These are phyloP conservation scores for Malus fusca DNA, from an alignment of 306 rosid species.

Conservation along the genomic window DNA sequence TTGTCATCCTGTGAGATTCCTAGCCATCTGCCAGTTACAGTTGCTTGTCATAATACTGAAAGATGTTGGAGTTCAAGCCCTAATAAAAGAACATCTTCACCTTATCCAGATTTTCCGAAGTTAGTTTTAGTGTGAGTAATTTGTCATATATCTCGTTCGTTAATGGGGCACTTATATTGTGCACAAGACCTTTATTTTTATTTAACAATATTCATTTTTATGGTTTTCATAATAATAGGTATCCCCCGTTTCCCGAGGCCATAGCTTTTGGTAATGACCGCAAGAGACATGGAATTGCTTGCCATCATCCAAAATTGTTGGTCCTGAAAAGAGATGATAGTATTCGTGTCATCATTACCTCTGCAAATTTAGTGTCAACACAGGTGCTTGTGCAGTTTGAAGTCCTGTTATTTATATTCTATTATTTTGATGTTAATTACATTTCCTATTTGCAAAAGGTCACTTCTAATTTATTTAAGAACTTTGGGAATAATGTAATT, in stretches of 20 bases:
- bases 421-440: neutral
- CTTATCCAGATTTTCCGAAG: constrained; percentile 62
- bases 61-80: constrained; percentile 68
- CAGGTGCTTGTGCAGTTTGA: constrained; percentile 48
- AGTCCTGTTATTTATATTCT: constrained; percentile 10
- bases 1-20: constrained; percentile 65
- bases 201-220: neutral
- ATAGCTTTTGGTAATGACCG: constrained; percentile 63
- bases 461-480: neutral
- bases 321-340: constrained; percentile 56
- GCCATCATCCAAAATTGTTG: constrained; percentile 80
- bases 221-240: constrained; percentile 32
- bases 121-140: constrained; percentile 50
- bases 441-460: neutral
- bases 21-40: constrained; percentile 50
- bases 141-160: neutral
- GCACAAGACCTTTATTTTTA: neutral
- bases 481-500: neutral
- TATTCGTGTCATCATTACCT: constrained; percentile 69
- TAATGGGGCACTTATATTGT: neutral
- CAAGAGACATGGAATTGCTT: constrained; percentile 67
- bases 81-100: constrained; percentile 44
- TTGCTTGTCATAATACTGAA: constrained; percentile 64
- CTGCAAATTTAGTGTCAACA: constrained; percentile 73
- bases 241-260: constrained; percentile 66